Evolutionary conservation across 306 rosid genomes (phyloP).

Genomic region (Quillaja saponaria): DNA sequence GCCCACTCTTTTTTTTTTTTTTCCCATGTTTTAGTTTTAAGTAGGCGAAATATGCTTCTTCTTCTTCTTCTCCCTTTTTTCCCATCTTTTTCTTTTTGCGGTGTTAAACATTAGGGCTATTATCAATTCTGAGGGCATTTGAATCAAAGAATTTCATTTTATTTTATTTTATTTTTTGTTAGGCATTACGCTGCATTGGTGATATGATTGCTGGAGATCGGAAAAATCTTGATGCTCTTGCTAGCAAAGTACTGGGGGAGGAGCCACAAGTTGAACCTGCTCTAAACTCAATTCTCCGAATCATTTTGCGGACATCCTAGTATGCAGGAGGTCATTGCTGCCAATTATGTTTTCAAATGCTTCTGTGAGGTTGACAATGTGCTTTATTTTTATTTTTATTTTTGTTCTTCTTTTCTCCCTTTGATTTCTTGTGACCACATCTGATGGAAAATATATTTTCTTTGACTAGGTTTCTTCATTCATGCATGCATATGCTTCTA

Average conservation of each 20-base stretch:
- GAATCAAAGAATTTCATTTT: too few relatives aligned
- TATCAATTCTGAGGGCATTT: too few relatives aligned
- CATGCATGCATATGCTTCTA: constrained; percentile 11
- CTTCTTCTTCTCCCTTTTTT: too few relatives aligned
- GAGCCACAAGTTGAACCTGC: constrained; percentile 80
- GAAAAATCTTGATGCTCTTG: constrained; percentile 69
- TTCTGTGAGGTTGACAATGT: constrained; percentile 80
- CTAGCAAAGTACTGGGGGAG: constrained; percentile 84
- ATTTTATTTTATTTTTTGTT: constrained; percentile 26
- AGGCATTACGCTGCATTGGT: constrained; percentile 85
- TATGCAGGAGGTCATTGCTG: constrained; percentile 79
- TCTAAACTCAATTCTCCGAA: constrained; percentile 77
- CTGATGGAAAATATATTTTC: constrained; percentile 8
- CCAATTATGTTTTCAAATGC: constrained; percentile 79
- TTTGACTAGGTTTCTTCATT: constrained; percentile 11
- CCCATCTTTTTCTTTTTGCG: too few relatives aligned
- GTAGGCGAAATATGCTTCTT: too few relatives aligned
- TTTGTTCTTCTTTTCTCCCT: constrained; percentile 1
- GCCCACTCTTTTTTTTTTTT: too few relatives aligned
- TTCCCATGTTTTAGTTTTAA: too few relatives aligned
- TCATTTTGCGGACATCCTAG: constrained; percentile 85
- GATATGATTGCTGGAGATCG: constrained; percentile 78
- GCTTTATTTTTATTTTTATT: not conserved
- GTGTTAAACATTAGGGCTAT: too few relatives aligned
- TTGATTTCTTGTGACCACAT: constrained; percentile 13